Conservation (phyloP, 2,329 filamentous ascomycete genomes). For the Pleomassaria siparia region DNA sequence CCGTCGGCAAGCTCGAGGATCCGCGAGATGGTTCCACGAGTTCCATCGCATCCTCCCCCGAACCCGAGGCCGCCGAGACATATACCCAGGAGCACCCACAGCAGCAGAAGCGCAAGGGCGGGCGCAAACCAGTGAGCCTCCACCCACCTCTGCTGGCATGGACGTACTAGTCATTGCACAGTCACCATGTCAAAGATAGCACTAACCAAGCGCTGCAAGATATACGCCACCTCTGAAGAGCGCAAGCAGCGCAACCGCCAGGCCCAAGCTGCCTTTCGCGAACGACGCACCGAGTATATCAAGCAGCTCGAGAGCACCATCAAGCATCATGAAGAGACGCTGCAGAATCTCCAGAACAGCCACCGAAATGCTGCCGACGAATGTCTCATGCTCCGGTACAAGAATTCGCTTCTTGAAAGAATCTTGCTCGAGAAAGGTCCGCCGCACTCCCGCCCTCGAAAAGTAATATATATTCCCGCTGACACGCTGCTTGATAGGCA, state of each 20-base stretch:
- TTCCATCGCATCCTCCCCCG: slow-evolving; percentile 53
- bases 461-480: background rate
- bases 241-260: slow-evolving; percentile 96
- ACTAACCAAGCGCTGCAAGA: slow-evolving; percentile 61
- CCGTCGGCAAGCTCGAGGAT: slow-evolving; percentile 49
- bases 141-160: slow-evolving; percentile 22
- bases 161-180: slow-evolving; percentile 16
- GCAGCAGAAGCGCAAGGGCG: slow-evolving; percentile 90
- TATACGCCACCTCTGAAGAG: slow-evolving; percentile 98
- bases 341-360: slow-evolving; percentile 89
- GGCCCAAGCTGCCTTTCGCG: slow-evolving; percentile 94
- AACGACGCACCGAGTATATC: slow-evolving; percentile 97
- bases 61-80: slow-evolving; percentile 45
- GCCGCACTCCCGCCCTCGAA: background rate
- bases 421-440: slow-evolving; percentile 94
- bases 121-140: slow-evolving; percentile 84
- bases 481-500: slow-evolving; percentile 58
- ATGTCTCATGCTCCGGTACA: slow-evolving; percentile 96
- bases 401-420: slow-evolving; percentile 93
- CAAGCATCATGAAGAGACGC: slow-evolving; percentile 91
- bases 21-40: slow-evolving; percentile 49
- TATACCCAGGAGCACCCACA: slow-evolving; percentile 48
- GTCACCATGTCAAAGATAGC: slow-evolving; percentile 35
- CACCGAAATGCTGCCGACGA: slow-evolving; percentile 94
- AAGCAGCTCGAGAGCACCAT: slow-evolving; percentile 98